Evolutionary conservation across 345 rosid species (phyloP).

Genomic region (Erucastrum elatum): DNA sequence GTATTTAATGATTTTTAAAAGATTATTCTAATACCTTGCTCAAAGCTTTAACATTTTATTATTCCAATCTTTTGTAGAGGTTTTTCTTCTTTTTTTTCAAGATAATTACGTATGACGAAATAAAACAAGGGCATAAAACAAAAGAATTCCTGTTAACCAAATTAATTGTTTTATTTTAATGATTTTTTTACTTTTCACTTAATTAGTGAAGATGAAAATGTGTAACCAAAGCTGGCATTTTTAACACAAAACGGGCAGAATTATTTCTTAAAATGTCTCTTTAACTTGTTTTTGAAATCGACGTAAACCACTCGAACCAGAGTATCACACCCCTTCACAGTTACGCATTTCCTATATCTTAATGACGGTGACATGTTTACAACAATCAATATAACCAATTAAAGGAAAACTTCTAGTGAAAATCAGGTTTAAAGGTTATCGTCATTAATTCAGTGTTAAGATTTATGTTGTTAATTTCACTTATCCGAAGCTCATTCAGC

Average conservation of each 20-base stretch:
- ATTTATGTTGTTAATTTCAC: neutral
- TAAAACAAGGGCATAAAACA: neutral
- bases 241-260: no score
- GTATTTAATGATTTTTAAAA: constrained; percentile 6
- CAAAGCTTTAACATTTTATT: constrained; percentile 11
- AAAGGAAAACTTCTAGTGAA: neutral
- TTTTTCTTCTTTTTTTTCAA: neutral
- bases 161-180: no score
- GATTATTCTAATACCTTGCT: constrained; percentile 37
- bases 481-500: neutral
- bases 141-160: neutral
- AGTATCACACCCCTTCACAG: neutral
- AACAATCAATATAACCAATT: neutral
- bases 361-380: neutral
- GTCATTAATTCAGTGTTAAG: neutral
- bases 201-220: no score
- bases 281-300: neutral
- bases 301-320: neutral
- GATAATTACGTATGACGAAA: neutral
- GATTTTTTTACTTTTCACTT: no score
- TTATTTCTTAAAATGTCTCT: neutral
- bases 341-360: neutral
- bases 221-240: no score
- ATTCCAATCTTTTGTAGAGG: constrained; percentile 22
- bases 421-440: neutral